Evolutionary conservation across 352 stramenopile genomes (phyloP).

Genomic region (Globisporangium ultimum): DNA sequence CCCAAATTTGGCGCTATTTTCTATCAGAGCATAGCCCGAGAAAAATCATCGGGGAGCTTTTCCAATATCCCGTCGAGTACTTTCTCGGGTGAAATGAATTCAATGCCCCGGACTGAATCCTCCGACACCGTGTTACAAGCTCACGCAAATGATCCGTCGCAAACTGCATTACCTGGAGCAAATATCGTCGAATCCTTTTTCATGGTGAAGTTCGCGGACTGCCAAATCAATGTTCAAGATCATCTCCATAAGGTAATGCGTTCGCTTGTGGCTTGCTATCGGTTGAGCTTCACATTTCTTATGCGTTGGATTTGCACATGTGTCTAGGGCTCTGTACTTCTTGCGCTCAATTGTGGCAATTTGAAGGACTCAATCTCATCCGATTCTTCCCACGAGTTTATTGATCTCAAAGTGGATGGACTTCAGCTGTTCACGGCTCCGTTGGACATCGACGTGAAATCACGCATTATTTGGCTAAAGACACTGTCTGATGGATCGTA

Average conservation of each 20-base stretch:
- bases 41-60: conserved; percentile 17
- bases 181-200: conserved; percentile 51
- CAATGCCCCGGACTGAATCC: not conserved
- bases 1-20: conserved; percentile 70
- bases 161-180: not conserved
- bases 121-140: not conserved
- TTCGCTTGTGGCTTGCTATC: not conserved
- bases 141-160: not conserved
- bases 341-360: conserved; percentile 58
- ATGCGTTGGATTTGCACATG: not conserved
- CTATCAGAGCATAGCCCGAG: conserved; percentile 25
- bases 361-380: conserved; percentile 54
- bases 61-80: not conserved
- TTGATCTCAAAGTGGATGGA: conserved; percentile 59
- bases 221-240: conserved; percentile 77
- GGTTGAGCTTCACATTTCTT: not conserved
- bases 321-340: conserved; percentile 47
- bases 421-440: conserved; percentile 66
- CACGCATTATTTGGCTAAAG: conserved; percentile 63
- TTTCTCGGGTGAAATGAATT: not conserved
- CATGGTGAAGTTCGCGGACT: conserved; percentile 74
- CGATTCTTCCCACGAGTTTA: conserved; percentile 43
- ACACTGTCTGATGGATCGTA: conserved; percentile 51
- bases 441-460: conserved; percentile 71
- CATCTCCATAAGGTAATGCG: conserved; percentile 44